A percentile compares a stretch with the other conserved stretches of the same genome.
Conservation (phyloP, 805 yeast species). For the Maudiozyma barnettii region DNA sequence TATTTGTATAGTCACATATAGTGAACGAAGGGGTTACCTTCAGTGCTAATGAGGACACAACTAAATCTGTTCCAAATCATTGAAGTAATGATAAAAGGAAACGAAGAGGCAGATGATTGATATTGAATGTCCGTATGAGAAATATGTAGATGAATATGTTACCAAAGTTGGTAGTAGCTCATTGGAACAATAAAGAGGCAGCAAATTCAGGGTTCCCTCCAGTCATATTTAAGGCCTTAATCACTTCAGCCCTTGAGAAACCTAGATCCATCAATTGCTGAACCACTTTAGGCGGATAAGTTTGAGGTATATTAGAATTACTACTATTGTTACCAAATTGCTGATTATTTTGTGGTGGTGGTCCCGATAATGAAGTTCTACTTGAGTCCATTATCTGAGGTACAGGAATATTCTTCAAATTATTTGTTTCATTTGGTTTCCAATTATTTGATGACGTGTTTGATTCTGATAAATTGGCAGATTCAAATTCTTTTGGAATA, state of each 20-base stretch:
- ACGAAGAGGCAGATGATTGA: too few species aligned
- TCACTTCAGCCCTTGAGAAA: conserved; percentile 53
- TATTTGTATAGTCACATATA: too few species aligned
- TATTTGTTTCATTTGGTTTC: neutral
- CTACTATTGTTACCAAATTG: neutral
- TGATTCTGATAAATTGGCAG: neutral
- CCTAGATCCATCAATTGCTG: conserved; percentile 57
- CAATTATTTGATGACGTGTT: neutral
- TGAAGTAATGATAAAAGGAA: too few species aligned
- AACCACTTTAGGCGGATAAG: conserved; percentile 31
- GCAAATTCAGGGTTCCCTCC: conserved; percentile 80
- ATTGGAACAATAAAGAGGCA: conserved; percentile 59
- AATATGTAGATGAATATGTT: too few species aligned
- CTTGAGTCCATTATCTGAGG: neutral
- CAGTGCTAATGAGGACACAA: too few species aligned
- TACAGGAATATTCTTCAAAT: neutral
- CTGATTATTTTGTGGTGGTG: neutral
- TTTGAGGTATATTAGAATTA: conserved; percentile 1
- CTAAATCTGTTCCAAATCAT: too few species aligned
- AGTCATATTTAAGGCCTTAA: conserved; percentile 53
- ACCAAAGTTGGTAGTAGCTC: neutral
- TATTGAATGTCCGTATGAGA: too few species aligned
- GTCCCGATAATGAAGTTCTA: neutral
- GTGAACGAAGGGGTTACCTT: too few species aligned
- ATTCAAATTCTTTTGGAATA: conserved; percentile 36